phyloP scores from a whole-genome alignment of 2,329 filamentous ascomycete species.

The Phialemoniopsis sp. region DNA sequence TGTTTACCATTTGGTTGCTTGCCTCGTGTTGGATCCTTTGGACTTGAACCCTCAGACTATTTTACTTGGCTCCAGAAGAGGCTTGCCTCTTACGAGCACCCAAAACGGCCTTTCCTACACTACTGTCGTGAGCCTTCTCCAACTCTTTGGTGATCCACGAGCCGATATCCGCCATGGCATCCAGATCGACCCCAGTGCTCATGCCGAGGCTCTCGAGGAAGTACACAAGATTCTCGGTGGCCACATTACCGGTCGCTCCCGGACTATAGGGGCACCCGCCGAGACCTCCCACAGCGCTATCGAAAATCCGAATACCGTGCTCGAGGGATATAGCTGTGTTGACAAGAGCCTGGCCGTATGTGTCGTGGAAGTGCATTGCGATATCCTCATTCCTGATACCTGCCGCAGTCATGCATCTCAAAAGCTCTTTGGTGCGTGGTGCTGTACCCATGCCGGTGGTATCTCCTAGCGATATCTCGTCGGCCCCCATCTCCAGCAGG shows the following conservation, averaged over 20 bases:
- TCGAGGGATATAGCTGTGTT: constrained; percentile 76
- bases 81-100: constrained; percentile 32
- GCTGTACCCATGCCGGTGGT: constrained; percentile 88
- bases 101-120: constrained; percentile 62
- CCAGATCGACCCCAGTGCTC: constrained; percentile 67
- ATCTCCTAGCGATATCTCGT: constrained; percentile 86
- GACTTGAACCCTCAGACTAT: too few relatives aligned
- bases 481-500: constrained; percentile 80
- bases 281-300: constrained; percentile 73
- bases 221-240: constrained; percentile 81
- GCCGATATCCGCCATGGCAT: constrained; percentile 64
- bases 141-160: constrained; percentile 66
- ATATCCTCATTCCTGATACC: constrained; percentile 67
- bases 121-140: constrained; percentile 59
- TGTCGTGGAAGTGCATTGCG: constrained; percentile 86
- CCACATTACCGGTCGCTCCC: constrained; percentile 81
- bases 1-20: too few relatives aligned
- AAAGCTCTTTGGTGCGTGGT: constrained; percentile 60
- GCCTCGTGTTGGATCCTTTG: too few relatives aligned
- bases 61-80: constrained; percentile 2
- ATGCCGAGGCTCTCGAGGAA: constrained; percentile 71
- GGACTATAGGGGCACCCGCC: constrained; percentile 84
- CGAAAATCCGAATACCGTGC: constrained; percentile 74
- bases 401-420: constrained; percentile 61
- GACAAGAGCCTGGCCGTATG: constrained; percentile 80